These are phyloP conservation scores for Saccharomycopsis sp. DNA, from an alignment of 805 yeast genomes.

Conservation along the genomic window DNA sequence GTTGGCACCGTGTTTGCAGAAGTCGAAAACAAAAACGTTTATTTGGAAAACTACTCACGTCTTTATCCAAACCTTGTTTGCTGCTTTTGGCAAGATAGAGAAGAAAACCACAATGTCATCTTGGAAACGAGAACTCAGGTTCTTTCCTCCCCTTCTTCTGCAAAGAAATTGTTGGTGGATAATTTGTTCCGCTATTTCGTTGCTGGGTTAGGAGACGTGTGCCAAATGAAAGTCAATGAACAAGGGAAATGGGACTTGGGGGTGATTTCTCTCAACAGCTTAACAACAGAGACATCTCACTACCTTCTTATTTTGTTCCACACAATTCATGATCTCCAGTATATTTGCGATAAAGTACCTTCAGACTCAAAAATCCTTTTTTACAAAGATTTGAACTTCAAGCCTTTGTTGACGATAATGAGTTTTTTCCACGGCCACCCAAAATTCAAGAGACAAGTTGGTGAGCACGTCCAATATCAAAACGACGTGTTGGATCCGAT, in stretches of 20 bases:
- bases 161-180: background rate
- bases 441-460: slow-evolving; percentile 8
- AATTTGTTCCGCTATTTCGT: slow-evolving; percentile 1
- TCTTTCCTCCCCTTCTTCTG: slow-evolving; percentile 78
- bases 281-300: too few species aligned
- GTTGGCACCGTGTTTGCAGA: slow-evolving; percentile 51
- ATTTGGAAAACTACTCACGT: background rate
- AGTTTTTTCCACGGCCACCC: slow-evolving; percentile 4
- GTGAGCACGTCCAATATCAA: slow-evolving; percentile 11
- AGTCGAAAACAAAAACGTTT: slow-evolving; percentile 31
- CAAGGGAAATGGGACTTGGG: background rate
- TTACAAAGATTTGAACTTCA: background rate
- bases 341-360: slow-evolving; percentile 7
- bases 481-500: background rate
- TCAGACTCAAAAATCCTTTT: background rate
- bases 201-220: background rate
- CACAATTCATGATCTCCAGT: too few species aligned
- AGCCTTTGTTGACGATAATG: background rate
- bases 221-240: background rate
- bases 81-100: slow-evolving; percentile 50
- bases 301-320: too few species aligned
- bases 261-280: slow-evolving; percentile 1
- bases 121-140: slow-evolving; percentile 72
- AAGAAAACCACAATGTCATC: slow-evolving; percentile 75
- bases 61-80: slow-evolving; percentile 8